Percentiles rank a stretch among this genome's conserved stretches.
These are phyloP conservation scores for Hymenoscyphus fraxineus DNA, from an alignment of 2,329 filamentous ascomycete genomes.

Conservation along the genomic window DNA sequence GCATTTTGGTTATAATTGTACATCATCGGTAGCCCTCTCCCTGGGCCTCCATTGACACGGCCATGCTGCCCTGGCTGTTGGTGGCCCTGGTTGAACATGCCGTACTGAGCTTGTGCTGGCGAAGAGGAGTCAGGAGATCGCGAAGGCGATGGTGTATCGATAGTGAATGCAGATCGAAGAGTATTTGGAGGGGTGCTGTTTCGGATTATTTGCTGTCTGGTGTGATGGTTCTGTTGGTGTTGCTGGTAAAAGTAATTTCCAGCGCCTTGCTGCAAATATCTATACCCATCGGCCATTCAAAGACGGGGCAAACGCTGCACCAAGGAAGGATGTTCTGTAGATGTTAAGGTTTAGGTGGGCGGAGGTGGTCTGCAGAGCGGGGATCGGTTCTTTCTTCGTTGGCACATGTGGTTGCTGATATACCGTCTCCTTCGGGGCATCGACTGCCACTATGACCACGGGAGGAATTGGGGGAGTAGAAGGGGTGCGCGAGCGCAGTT, in stretches of 20 bases:
- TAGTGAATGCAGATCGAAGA: conserved; percentile 37
- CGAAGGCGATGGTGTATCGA: conserved; percentile 53
- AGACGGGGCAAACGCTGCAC: conserved; percentile 25
- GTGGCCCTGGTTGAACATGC: conserved; percentile 70
- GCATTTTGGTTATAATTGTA: conserved; percentile 61
- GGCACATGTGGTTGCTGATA: conserved; percentile 34
- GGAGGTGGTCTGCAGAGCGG: conserved; percentile 26
- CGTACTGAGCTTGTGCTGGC: conserved; percentile 34
- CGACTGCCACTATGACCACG: conserved; percentile 21
- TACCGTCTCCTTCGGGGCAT: conserved; percentile 22
- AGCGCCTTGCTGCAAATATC: conserved; percentile 56
- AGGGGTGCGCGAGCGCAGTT: conserved; percentile 4
- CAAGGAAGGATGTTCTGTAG: conserved; percentile 11
- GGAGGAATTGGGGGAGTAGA: conserved; percentile 14
- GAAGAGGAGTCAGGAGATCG: conserved; percentile 49
- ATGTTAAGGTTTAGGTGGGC: conserved; percentile 23
- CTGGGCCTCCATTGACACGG: conserved; percentile 70
- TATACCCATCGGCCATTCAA: conserved; percentile 64
- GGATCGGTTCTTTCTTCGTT: conserved; percentile 34
- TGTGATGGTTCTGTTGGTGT: conserved; percentile 40
- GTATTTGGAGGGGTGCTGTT: conserved; percentile 43
- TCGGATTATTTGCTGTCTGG: conserved; percentile 43
- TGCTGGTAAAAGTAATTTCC: conserved; percentile 56
- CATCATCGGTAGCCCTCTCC: conserved; percentile 59
- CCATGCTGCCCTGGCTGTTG: conserved; percentile 66